Percentiles rank a stretch among this genome's conserved stretches.
Conservation (phyloP, 1,139 yeast genomes). For the Casaregolazyma lundiana region DNA sequence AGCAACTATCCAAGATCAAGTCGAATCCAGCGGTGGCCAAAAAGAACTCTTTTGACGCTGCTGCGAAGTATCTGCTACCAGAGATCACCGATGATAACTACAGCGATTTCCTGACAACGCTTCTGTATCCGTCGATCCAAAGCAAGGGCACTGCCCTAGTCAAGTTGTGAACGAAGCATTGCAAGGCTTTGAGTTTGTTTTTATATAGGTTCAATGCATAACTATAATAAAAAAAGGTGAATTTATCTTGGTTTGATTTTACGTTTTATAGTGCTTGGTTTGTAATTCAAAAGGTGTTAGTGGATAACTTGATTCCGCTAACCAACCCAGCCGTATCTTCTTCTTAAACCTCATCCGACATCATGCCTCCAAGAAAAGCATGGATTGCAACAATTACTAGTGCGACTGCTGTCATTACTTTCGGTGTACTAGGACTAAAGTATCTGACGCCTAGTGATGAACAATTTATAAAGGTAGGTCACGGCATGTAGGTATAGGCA, state of each 20-base stretch:
- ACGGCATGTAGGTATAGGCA: background rate
- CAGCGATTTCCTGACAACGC: conserved; percentile 42
- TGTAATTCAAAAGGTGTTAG: no score
- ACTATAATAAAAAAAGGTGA: background rate
- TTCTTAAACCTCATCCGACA: background rate
- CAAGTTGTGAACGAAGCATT: conserved; percentile 21
- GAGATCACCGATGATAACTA: conserved; percentile 32
- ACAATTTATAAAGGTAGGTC: conserved; percentile 50
- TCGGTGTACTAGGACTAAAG: conserved; percentile 62
- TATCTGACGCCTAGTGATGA: conserved; percentile 84
- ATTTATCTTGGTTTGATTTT: background rate
- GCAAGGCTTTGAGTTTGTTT: conserved; percentile 14
- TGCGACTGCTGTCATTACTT: conserved; percentile 58
- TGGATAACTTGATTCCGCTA: no score
- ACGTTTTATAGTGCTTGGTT: no score
- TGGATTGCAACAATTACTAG: conserved; percentile 58
- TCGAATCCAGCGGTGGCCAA: conserved; percentile 44
- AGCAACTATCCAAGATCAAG: conserved; percentile 57
- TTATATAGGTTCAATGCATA: conserved; percentile 2
- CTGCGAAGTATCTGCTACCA: conserved; percentile 32
- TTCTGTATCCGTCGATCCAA: conserved; percentile 37
- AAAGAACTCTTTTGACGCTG: conserved; percentile 53
- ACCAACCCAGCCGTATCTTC: no score
- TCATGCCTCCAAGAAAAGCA: conserved; percentile 33
- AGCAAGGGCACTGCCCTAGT: conserved; percentile 11